These are phyloP conservation scores for Tulasnella sp. DNA, from an alignment of 768 basidiomycete species.

Conservation along the genomic window DNA sequence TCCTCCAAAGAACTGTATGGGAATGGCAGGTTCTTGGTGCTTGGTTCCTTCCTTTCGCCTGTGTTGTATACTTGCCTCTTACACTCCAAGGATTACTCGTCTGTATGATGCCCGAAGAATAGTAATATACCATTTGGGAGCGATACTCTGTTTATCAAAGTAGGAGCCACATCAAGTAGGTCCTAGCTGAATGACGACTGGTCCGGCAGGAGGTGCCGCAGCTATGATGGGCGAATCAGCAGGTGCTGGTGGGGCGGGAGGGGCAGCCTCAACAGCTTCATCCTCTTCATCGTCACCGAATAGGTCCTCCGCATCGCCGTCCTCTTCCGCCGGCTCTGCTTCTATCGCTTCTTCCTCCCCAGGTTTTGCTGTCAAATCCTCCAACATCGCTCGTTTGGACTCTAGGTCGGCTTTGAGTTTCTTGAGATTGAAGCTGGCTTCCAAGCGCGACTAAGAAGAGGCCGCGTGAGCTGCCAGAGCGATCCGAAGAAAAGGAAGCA, in stretches of 20 bases:
- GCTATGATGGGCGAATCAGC: neutral
- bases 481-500: neutral
- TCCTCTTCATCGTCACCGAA: constrained; percentile 30
- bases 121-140: neutral
- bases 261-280: constrained; percentile 20
- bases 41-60: constrained; percentile 77
- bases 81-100: constrained; percentile 56
- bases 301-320: constrained; percentile 17
- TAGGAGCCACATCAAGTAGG: neutral
- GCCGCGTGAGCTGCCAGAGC: neutral
- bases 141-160: neutral
- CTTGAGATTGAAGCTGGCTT: constrained; percentile 61
- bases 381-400: constrained; percentile 67
- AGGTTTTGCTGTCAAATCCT: constrained; percentile 39
- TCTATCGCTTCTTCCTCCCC: constrained; percentile 33
- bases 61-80: constrained; percentile 65
- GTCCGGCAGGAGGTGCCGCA: neutral
- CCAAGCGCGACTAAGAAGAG: constrained; percentile 66
- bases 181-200: neutral
- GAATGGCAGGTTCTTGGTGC: constrained; percentile 69
- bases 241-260: neutral
- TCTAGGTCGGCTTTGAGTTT: constrained; percentile 81
- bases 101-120: constrained; percentile 12
- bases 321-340: constrained; percentile 15
- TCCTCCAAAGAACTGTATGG: constrained; percentile 43